phyloP scores from a whole-genome alignment of 2,329 filamentous ascomycete species.

The Aspergillus pseudoterreus region DNA sequence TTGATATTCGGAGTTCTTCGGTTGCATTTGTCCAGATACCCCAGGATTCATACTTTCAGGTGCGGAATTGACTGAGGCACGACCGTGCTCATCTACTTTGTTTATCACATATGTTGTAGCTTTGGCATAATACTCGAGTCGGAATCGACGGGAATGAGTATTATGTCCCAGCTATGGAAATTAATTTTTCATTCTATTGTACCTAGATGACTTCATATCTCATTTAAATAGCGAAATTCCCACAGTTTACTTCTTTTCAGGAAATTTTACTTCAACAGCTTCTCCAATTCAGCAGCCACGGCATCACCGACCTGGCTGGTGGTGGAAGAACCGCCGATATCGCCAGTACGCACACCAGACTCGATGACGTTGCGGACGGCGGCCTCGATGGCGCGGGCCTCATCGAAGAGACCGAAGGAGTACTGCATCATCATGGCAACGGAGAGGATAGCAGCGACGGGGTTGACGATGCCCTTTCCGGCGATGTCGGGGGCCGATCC shows the following conservation, averaged over 20 bases:
- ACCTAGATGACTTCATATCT: conserved; percentile 4
- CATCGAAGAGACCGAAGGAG: conserved; percentile 73
- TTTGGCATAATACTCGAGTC: too few relatives aligned
- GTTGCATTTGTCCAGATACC: conserved; percentile 8
- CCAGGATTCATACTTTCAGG: background rate
- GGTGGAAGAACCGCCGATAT: conserved; percentile 73
- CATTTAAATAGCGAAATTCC: conserved; percentile 1
- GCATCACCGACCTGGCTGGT: conserved; percentile 83
- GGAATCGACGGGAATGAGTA: background rate
- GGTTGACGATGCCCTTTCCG: conserved; percentile 87
- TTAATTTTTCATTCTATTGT: background rate
- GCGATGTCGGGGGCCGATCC: conserved; percentile 91
- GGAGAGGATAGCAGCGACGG: conserved; percentile 85
- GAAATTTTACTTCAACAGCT: conserved; percentile 54
- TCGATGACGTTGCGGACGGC: conserved; percentile 80
- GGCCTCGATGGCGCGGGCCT: conserved; percentile 75
- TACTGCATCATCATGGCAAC: conserved; percentile 96
- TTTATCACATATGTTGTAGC: too few relatives aligned
- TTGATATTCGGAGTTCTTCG: conserved; percentile 6
- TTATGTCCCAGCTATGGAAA: background rate
- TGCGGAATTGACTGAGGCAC: too few relatives aligned
- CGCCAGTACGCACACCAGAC: conserved; percentile 71
- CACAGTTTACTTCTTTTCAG: background rate
- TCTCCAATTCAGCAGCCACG: conserved; percentile 68
- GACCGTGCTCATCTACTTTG: too few relatives aligned